Evolutionary conservation across 345 rosid species (phyloP), one percentile per base, ranked within the genome.

Genomic region (Pugionium cornutum): DNA sequence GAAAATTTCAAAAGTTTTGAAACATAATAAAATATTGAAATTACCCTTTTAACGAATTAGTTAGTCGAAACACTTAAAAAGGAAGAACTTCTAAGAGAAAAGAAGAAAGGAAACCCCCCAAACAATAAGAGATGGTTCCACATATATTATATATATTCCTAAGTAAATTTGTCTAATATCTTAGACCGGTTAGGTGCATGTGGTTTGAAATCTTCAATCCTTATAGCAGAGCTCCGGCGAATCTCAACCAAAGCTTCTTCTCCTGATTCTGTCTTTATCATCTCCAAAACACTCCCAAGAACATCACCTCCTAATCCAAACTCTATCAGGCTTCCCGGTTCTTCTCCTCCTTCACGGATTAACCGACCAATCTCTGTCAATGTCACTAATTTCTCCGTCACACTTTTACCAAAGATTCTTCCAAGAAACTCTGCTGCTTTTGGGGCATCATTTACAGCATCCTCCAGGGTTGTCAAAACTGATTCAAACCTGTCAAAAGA

Each of bases 391-490:
- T 72, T 73, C 64, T 84, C 91, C 7, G 50, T 48, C 2, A 91
- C 80, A 4, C 58, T 77, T 70, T 81, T 79, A n/a, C 78, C 97
- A 50, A 88, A 81, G 4, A 90, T 81, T 5, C 53, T 54, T 10
- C 95, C 97, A 0, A 94, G 89, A 78, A 84, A 91, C 71, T 86
- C 97, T 2, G 91, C 80, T 58, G 97, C 99, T 76, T 69, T 94
- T 0, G 99, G 97, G 11, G 99, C 99, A 66, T 94, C 97, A 42
- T 81, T 94, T 2, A 94, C 92, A 0, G 91, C 81, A 73, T 94
- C 99, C 79, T 90, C 92, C 79, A 94, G 73, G 6, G 86, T 83
- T 54, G 75, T 59, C 29, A 94, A 84, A 54, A 84, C 96, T 0
- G 81, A 76, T 53, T 85, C 88, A 48, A 94, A 88, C 85, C 99